Evolutionary conservation across 352 stramenopile species (phyloP), one percentile per base, ranked within the genome.

Genomic region (Phytophthora meadii): DNA sequence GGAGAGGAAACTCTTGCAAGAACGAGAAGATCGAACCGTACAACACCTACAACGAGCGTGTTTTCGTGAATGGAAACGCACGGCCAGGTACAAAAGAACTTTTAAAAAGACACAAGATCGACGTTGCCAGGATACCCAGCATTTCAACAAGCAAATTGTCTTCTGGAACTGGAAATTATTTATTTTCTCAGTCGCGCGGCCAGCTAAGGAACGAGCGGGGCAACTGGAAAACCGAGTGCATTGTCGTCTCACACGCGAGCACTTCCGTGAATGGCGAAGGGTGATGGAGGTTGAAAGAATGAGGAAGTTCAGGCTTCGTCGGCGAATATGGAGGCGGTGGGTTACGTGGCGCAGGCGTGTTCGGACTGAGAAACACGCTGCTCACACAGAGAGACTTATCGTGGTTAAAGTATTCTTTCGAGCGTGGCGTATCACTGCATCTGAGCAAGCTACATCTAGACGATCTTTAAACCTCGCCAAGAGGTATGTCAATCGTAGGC

Each of bases 111-210:
- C 72, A 15, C 53, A 81, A 37, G 25, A 52, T 12, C 22, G 68
- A 28, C 68, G 76, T 9, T 73, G 45, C 22, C 41, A 76, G 40
- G 62, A 70, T 19, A 68, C 39, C 2, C 17, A 52, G 6, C 71
- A 41, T 7, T 54, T 58, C 8, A 24, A 49, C 7, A 62, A 72
- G 24, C 61, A 79, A 47, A 7, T 76, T 41, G 50, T 50, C 4
- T 73, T 88, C 41, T 88, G 68, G 54, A 67, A 53, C 7, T 93
- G 84, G 84, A 89, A 79, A 37, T 30, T 90, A 14, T 82, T 74
- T 9, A 50, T 91, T 1, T 50, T 77, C 24, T 55, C 69, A 1
- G 36, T 82, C 14, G 75, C 72, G 5, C 63, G 84, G 9, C 79
- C 76, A 10, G 19, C 62, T 14, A 63, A 59, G 30, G 59, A 65